Conservation (phyloP, 2,329 filamentous ascomycete genomes). For the Rosellinia necatrix region DNA sequence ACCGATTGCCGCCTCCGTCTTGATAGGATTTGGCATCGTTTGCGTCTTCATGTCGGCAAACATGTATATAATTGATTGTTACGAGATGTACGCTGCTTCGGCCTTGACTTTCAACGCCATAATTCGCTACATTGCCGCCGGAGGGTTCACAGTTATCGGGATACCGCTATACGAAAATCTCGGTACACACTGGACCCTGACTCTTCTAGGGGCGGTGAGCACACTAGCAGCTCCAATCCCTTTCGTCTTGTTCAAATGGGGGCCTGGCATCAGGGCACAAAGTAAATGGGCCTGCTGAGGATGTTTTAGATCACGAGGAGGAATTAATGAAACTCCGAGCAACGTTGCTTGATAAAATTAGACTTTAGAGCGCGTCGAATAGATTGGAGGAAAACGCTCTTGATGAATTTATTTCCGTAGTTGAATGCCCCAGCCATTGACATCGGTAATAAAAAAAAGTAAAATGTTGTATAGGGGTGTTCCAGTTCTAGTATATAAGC, state of each 20-base stretch:
- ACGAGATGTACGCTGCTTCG: conserved; percentile 47
- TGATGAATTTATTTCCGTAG: too few species aligned
- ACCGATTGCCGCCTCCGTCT: conserved; percentile 43
- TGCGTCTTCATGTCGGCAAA: conserved; percentile 49
- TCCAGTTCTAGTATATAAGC: too few species aligned
- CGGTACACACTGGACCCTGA: conserved; percentile 46
- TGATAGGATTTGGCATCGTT: conserved; percentile 50
- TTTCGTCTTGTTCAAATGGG: conserved; percentile 49
- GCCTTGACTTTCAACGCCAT: conserved; percentile 49
- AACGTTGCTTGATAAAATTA: too few species aligned
- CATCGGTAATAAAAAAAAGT: too few species aligned
- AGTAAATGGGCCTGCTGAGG: conserved; percentile 37
- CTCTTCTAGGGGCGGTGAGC: conserved; percentile 45
- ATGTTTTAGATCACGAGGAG: too few species aligned
- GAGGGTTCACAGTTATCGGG: conserved; percentile 40
- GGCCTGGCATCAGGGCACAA: conserved; percentile 39
- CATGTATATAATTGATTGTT: conserved; percentile 55
- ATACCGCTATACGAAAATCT: conserved; percentile 45
- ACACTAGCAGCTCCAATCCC: conserved; percentile 49
- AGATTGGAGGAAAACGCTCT: too few species aligned
- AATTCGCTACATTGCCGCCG: conserved; percentile 46
- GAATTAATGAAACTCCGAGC: too few species aligned
- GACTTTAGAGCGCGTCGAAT: too few species aligned
- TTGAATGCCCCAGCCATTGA: too few species aligned
- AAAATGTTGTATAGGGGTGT: too few species aligned